Evolutionary conservation across 1,139 yeast species (phyloP).

Genomic region (Hansenula anomala): DNA sequence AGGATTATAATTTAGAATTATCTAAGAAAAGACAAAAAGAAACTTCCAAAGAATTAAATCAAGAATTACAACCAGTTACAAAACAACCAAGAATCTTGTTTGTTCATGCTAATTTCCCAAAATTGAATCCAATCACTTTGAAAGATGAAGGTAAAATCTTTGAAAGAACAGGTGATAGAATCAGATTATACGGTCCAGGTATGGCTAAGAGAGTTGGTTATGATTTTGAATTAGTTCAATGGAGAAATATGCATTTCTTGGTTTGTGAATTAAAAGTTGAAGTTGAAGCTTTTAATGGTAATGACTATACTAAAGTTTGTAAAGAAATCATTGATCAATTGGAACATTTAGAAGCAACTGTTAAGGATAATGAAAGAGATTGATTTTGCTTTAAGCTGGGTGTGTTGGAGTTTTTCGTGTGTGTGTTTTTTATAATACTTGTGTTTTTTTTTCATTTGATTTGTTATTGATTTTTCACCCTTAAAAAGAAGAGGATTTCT

Average conservation of each 20-base stretch:
- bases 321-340: slow-evolving; percentile 40
- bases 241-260: slow-evolving; percentile 54
- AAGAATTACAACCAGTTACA: slow-evolving; percentile 18
- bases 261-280: slow-evolving; percentile 49
- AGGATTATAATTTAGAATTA: slow-evolving; percentile 38
- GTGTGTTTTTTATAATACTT: no score
- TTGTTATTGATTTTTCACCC: no score
- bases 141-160: slow-evolving; percentile 37
- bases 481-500: no score
- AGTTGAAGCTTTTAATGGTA: slow-evolving; percentile 33
- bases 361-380: slow-evolving; percentile 2
- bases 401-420: no score
- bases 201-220: slow-evolving; percentile 45
- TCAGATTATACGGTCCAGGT: slow-evolving; percentile 51
- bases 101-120: slow-evolving; percentile 64
- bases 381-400: background rate
- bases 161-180: slow-evolving; percentile 39
- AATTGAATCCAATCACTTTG: slow-evolving; percentile 54
- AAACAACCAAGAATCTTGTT: slow-evolving; percentile 43
- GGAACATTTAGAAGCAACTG: slow-evolving; percentile 29
- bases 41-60: slow-evolving; percentile 10
- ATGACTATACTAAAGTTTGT: slow-evolving; percentile 27
- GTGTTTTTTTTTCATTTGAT: no score
- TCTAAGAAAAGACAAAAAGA: slow-evolving; percentile 10
- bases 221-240: slow-evolving; percentile 58